Evolutionary conservation across 1,139 yeast species (phyloP).

Genomic region (Geotrichum australiense): DNA sequence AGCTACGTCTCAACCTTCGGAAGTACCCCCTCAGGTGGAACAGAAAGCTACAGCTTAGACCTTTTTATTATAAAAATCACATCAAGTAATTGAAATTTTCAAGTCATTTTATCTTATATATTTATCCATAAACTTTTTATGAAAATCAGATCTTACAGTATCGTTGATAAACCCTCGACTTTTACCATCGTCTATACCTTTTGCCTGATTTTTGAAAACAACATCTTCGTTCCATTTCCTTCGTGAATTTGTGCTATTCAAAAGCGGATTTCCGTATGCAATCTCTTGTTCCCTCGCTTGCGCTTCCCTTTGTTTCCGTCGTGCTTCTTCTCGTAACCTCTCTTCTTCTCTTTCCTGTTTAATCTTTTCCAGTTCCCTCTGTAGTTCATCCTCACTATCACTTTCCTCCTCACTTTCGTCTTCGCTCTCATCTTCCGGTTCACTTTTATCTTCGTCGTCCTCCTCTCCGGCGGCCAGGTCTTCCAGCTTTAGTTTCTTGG

Average conservation of each 20-base stretch:
- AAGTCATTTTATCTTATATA: conserved; percentile 42
- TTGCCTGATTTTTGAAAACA: conserved; percentile 39
- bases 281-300: conserved; percentile 35
- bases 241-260: conserved; percentile 32
- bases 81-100: too few relatives aligned
- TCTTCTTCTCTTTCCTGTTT: conserved; percentile 40
- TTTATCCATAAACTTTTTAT: conserved; percentile 61
- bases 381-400: conserved; percentile 32
- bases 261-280: conserved; percentile 42
- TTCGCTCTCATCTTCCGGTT: conserved; percentile 24
- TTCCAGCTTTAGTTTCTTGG: conserved; percentile 25
- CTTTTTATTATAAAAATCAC: too few relatives aligned
- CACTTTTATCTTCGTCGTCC: conserved; percentile 23
- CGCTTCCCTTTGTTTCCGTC: conserved; percentile 29
- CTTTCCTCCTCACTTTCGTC: conserved; percentile 26
- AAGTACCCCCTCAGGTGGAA: too few relatives aligned
- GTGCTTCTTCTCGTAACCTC: conserved; percentile 32
- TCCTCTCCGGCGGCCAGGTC: conserved; percentile 23
- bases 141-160: conserved; percentile 60
- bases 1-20: too few relatives aligned
- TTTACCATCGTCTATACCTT: conserved; percentile 22
- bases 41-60: too few relatives aligned
- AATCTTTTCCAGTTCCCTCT: conserved; percentile 51
- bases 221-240: conserved; percentile 44
- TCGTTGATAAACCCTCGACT: conserved; percentile 52